Conservation (phyloP, 2,329 filamentous ascomycete genomes). For the Aspergillus pseudoterreus region DNA sequence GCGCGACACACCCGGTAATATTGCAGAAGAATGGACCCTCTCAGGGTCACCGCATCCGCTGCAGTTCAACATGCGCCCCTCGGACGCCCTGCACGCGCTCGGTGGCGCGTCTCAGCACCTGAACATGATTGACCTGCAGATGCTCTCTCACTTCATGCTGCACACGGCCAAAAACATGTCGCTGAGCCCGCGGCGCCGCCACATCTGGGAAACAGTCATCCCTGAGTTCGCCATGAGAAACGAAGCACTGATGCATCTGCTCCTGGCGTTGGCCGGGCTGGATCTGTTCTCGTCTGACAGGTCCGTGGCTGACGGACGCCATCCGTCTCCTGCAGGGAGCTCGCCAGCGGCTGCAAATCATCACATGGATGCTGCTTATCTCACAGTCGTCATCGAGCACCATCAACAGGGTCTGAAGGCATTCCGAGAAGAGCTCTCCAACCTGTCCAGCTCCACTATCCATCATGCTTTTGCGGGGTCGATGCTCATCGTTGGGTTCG, state of each 20-base stretch:
- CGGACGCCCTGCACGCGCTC: not conserved
- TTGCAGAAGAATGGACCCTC: not conserved
- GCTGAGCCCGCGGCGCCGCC: constrained; percentile 2
- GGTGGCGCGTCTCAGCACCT: not conserved
- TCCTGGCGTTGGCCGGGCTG: constrained; percentile 21
- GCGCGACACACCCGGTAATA: not conserved
- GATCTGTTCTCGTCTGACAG: constrained; percentile 10
- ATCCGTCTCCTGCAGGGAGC: too few species aligned
- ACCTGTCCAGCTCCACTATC: constrained; percentile 4
- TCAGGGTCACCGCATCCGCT: constrained; percentile 8
- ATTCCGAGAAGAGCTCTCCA: constrained; percentile 12
- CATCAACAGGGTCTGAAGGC: constrained; percentile 18
- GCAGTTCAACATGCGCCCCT: constrained; percentile 5
- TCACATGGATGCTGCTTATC: not conserved
- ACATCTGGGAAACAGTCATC: constrained; percentile 18
- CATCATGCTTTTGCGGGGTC: constrained; percentile 16
- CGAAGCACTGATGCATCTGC: constrained; percentile 22
- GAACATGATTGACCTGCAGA: constrained; percentile 18
- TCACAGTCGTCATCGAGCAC: constrained; percentile 13
- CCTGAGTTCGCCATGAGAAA: constrained; percentile 17
- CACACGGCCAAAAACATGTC: constrained; percentile 15
- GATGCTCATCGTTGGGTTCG: constrained; percentile 16
- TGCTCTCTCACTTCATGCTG: constrained; percentile 16
- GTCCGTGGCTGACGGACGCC: too few species aligned
- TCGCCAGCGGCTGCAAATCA: not conserved